Evolutionary conservation across 2,329 filamentous ascomycete species (phyloP), one percentile per base, ranked within the genome.

Genomic region (Ophiostoma angusticollis): DNA sequence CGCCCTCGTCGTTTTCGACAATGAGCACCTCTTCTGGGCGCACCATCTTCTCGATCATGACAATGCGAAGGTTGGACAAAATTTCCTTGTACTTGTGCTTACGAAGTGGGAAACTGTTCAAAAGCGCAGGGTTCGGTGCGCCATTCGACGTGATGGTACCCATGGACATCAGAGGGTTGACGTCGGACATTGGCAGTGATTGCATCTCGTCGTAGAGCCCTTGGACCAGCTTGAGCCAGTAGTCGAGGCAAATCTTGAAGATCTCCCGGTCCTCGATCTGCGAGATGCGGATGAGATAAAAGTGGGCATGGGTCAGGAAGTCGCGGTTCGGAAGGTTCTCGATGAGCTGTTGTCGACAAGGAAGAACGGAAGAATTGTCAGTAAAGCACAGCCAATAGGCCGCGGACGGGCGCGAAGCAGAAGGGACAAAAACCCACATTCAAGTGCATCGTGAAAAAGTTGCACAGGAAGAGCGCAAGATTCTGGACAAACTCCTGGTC

Each of bases 1-100:
- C 91, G 47, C 93, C 91, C 61, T 98, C 91, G 47, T 98, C 91
- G 58, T 98, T 98, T 62, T 98, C 91, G n/a, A 98, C 91, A 54
- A 98, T 93, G 50, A 98, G 62, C 8, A 98, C 93, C 63, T 98
- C 93, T 62, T 98, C 91, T 1, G 91, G 91, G 31, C 87, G 77
- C 23, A 98, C 91, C 91, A 98, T 98, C 70, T 95, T 95, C 65
- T 98, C 91, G 46, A 98, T 96, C 91, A 98, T 98, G 48, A 98
- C 91, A 18, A 89, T 82, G 49, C 91, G 80, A 41, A 98, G 70
- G 58, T 94, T 96, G 9, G 89, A 89, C 35, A 98, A 67, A 16
- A 98, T 82, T 56, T 95, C 86, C 48, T 80, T 80, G 61, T 96
- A 98, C 63, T 95, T 96, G 71, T 98, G 89, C 67, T 98, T 98